Conservation (phyloP, 805 yeast genomes). For the Ogataea zsoltii region DNA sequence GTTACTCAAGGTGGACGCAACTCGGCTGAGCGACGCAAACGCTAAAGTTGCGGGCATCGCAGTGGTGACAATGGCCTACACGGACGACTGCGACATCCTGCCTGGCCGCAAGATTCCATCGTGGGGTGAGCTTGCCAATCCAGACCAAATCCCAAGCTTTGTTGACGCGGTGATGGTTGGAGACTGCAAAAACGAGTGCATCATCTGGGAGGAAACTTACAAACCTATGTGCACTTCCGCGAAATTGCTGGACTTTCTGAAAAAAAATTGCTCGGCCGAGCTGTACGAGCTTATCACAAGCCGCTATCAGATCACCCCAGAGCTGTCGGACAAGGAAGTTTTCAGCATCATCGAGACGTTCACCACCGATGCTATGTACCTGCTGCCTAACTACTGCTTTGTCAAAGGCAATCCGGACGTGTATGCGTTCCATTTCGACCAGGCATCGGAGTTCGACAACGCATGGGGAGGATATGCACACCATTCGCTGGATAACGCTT, state of each 20-base stretch:
- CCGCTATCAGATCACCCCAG: neutral
- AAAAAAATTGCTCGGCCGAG: slow-evolving; percentile 1
- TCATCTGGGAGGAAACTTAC: slow-evolving; percentile 13
- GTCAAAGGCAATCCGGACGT: slow-evolving; percentile 4
- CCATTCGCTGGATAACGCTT: slow-evolving; percentile 20
- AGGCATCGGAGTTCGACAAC: slow-evolving; percentile 13
- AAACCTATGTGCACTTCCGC: slow-evolving; percentile 2
- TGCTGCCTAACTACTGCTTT: slow-evolving; percentile 8
- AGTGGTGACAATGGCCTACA: slow-evolving; percentile 16
- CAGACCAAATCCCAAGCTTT: slow-evolving; percentile 11
- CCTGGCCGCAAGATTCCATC: slow-evolving; percentile 11
- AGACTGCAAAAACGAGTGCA: slow-evolving; percentile 13
- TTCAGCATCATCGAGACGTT: slow-evolving; percentile 6
- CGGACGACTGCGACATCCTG: slow-evolving; percentile 5
- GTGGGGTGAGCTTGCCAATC: slow-evolving; percentile 10
- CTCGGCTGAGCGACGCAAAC: slow-evolving; percentile 10
- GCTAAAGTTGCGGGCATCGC: slow-evolving; percentile 10
- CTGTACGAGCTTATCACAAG: slow-evolving; percentile 7
- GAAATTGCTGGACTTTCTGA: slow-evolving; percentile 2
- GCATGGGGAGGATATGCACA: slow-evolving; percentile 15
- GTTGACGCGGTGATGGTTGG: slow-evolving; percentile 13
- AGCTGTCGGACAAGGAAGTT: neutral
- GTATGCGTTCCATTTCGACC: slow-evolving; percentile 17
- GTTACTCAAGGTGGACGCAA: slow-evolving; percentile 8
- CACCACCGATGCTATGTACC: slow-evolving; percentile 7